Percentiles rank a stretch among this genome's conserved stretches.
These are phyloP conservation scores for Paralagenidium karlingii DNA, from an alignment of 352 stramenopile species.

Conservation along the genomic window DNA sequence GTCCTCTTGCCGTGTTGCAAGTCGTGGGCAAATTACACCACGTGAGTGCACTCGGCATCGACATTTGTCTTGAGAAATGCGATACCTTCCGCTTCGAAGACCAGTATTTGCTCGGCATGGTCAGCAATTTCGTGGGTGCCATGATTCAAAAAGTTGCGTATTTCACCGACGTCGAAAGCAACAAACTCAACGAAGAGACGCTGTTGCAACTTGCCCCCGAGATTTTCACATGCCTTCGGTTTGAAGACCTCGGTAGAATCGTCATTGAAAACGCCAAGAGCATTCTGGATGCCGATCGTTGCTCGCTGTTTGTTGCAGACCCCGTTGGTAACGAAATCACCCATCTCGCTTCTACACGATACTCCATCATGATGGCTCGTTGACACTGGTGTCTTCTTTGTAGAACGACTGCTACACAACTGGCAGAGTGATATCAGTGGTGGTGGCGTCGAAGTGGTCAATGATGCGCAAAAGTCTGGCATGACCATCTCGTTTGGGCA, in stretches of 20 bases:
- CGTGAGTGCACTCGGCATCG: slow-evolving; percentile 41
- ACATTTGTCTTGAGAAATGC: slow-evolving; percentile 41
- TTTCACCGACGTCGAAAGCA: slow-evolving; percentile 70
- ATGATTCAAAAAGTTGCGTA: slow-evolving; percentile 58
- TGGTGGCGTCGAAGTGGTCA: slow-evolving; percentile 36
- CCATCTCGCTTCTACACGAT: no score
- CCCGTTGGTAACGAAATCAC: no score
- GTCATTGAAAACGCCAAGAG: slow-evolving; percentile 68
- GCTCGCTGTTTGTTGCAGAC: slow-evolving; percentile 61
- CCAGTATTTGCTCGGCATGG: slow-evolving; percentile 26
- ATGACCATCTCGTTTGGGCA: slow-evolving; percentile 66
- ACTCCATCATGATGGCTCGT: no score
- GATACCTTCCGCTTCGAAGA: slow-evolving; percentile 50
- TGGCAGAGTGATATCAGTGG: slow-evolving; percentile 66
- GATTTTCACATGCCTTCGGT: slow-evolving; percentile 73
- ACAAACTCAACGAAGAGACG: slow-evolving; percentile 72
- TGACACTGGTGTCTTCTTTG: no score
- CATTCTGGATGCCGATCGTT: slow-evolving; percentile 60
- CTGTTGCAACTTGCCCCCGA: slow-evolving; percentile 54
- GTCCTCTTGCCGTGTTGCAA: slow-evolving; percentile 41
- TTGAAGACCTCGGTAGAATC: slow-evolving; percentile 61
- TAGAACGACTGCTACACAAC: slow-evolving; percentile 44
- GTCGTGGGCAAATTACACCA: slow-evolving; percentile 46
- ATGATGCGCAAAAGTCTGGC: slow-evolving; percentile 14
- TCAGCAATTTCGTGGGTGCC: slow-evolving; percentile 47